Evolutionary conservation across 2,329 filamentous ascomycete species (phyloP).

Genomic region (Fusarium xyrophilum): DNA sequence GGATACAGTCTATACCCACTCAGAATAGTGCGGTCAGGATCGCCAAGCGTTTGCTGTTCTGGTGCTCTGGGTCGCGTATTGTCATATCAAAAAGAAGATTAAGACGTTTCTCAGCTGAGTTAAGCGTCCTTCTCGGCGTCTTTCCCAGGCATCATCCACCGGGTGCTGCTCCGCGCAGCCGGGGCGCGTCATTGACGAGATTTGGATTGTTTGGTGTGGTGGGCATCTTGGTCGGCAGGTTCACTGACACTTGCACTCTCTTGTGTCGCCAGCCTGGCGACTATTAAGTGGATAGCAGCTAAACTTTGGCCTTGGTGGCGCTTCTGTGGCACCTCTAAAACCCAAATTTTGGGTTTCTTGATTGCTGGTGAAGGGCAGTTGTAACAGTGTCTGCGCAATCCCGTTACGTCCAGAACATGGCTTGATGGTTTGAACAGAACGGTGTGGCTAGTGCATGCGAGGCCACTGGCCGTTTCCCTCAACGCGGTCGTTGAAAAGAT

Average conservation of each 20-base stretch:
- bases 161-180: slow-evolving; percentile 26
- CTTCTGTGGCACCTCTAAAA: slow-evolving; percentile 8
- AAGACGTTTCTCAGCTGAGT: slow-evolving; percentile 39
- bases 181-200: slow-evolving; percentile 32
- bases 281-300: slow-evolving; percentile 22
- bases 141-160: slow-evolving; percentile 32
- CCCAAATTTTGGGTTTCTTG: slow-evolving; percentile 15
- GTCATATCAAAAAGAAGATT: slow-evolving; percentile 16
- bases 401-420: not conserved
- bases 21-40: slow-evolving; percentile 31
- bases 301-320: slow-evolving; percentile 27
- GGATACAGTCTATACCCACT: slow-evolving; percentile 25
- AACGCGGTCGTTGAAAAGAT: slow-evolving; percentile 26
- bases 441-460: slow-evolving; percentile 38
- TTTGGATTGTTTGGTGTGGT: slow-evolving; percentile 27
- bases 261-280: slow-evolving; percentile 32
- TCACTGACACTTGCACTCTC: not conserved
- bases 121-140: slow-evolving; percentile 35
- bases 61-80: slow-evolving; percentile 20
- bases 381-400: slow-evolving; percentile 3
- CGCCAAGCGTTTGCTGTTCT: slow-evolving; percentile 35
- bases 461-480: slow-evolving; percentile 20
- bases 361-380: slow-evolving; percentile 15
- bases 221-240: not conserved
- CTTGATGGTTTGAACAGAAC: slow-evolving; percentile 16